Evolutionary conservation across 768 basidiomycete species (phyloP).

Genomic region (Russula olivacea): DNA sequence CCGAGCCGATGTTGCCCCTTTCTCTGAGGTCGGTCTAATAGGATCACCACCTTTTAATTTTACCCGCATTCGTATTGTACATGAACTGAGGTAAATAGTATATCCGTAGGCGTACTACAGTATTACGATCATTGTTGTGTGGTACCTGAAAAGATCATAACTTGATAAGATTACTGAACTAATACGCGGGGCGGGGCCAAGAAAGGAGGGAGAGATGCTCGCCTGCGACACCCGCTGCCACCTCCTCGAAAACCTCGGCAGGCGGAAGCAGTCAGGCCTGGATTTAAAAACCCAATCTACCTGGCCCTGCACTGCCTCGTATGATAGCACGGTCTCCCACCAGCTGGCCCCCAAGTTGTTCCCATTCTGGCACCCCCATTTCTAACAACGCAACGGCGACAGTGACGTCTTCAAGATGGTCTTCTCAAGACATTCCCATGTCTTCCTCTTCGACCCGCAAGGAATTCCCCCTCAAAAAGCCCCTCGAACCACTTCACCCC

Average conservation of each 20-base stretch:
- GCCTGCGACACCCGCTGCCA: too few species aligned
- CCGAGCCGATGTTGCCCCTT: too few species aligned
- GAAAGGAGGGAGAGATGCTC: background rate
- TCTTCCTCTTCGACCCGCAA: background rate
- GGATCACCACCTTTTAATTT: too few species aligned
- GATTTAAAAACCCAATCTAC: background rate
- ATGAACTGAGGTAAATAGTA: too few species aligned
- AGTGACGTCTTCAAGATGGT: constrained; percentile 15
- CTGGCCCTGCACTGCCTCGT: background rate
- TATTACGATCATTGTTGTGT: too few species aligned
- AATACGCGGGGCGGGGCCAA: background rate
- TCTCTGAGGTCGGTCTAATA: too few species aligned
- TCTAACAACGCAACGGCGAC: constrained; percentile 6
- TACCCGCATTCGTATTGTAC: too few species aligned
- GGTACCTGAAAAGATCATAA: background rate
- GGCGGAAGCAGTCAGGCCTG: background rate
- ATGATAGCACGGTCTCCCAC: constrained; percentile 9
- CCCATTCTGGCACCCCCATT: background rate
- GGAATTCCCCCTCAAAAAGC: background rate
- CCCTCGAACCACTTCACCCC: background rate
- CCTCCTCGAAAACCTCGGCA: too few species aligned
- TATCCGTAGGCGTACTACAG: too few species aligned
- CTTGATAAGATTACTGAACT: background rate
- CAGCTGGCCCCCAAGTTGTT: constrained; percentile 6
- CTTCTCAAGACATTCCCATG: constrained; percentile 20